Base-by-base conservation (phyloP, 2,329 filamentous ascomycete genomes). In the Microsporum canis region DNA sequence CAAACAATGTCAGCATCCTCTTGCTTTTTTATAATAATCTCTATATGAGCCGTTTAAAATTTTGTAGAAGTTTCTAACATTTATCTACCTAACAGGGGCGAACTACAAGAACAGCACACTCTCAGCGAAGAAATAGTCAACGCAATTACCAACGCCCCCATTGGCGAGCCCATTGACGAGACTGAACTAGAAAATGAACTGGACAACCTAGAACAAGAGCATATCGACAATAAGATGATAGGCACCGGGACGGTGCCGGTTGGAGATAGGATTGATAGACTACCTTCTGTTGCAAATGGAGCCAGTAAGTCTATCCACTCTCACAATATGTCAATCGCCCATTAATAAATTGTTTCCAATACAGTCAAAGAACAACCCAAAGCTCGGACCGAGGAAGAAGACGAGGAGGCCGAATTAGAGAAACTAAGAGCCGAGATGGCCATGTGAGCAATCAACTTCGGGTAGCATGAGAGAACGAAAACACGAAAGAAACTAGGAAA, bases 371-470 rank as follows among this genome's bases (percentile, higher is more conserved):
- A 75, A 64, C 79, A 78, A 69, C 68, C 75, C 64, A 72, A 77
- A 74, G 78, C 66, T 76, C 77, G 67, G 71, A 72, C 63, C 73
- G 85, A 88, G 71, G 90, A 96, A 74, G 91, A 96, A 74, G 92
- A 97, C 81, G 94, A 97, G 72, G 92, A 97, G 75, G 92, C 87
- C 69, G 92, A 97, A 78, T 80, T 97, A 71, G 84, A 88, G 75
- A 96, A 94, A 77, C 76, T 99, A 68, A 91, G 95, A 73, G 91
- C 90, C 39, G 92, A 96, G 76, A 97, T 97, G 92, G 91, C 91
- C 66, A 96, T 96, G 87, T 95, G 75, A 76, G 70, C 43, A 51
- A 41, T 33, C 17, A 33, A 41, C 45, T 51, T 2, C 23, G 31
- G 14, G 8, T 51, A 29, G 31, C 31, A 29, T 60, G 14, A n/a